A percentile compares a stretch with the other conserved stretches of the same genome.
Conservation (phyloP, 768 basidiomycete genomes). For the Krasilnikovozyma curviuscula region DNA sequence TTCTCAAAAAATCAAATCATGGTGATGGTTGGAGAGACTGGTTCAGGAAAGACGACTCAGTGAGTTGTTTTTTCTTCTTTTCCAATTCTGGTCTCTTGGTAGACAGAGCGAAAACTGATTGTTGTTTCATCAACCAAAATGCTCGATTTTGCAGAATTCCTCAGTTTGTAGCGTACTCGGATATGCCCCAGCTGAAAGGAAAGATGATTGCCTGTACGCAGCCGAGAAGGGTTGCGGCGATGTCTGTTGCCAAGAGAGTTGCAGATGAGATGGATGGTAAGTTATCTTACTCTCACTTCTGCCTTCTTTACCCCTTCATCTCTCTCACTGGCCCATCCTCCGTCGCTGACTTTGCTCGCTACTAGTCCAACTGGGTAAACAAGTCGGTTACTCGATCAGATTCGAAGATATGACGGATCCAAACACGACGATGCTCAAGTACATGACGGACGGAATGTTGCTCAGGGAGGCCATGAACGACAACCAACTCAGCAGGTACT, state of each 20-base stretch:
- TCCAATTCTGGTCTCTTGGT: neutral
- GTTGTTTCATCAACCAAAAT: neutral
- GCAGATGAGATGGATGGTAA: slow-evolving; percentile 96
- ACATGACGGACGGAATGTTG: slow-evolving; percentile 99
- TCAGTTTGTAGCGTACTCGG: slow-evolving; percentile 85
- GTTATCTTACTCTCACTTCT: slow-evolving; percentile 17
- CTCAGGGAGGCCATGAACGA: slow-evolving; percentile 98
- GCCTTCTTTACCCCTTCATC: too few relatives aligned
- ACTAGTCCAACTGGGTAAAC: slow-evolving; percentile 70
- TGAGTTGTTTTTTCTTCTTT: slow-evolving; percentile 29
- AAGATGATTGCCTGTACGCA: slow-evolving; percentile 94
- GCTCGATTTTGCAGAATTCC: slow-evolving; percentile 46
- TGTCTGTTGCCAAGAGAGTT: slow-evolving; percentile 95
- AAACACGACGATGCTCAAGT: slow-evolving; percentile 85
- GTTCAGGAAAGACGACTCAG: slow-evolving; percentile 92
- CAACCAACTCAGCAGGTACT: slow-evolving; percentile 67
- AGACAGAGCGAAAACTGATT: neutral
- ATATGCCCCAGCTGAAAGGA: slow-evolving; percentile 71
- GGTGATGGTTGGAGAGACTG: slow-evolving; percentile 80
- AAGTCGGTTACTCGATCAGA: slow-evolving; percentile 94
- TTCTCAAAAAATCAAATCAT: slow-evolving; percentile 61
- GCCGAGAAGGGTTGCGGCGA: slow-evolving; percentile 85
- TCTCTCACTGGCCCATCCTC: neutral
- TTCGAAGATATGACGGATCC: slow-evolving; percentile 91
- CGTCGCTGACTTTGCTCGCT: neutral